Base-by-base conservation (phyloP, 345 rosid species). In the Lepidium aucheri region DNA sequence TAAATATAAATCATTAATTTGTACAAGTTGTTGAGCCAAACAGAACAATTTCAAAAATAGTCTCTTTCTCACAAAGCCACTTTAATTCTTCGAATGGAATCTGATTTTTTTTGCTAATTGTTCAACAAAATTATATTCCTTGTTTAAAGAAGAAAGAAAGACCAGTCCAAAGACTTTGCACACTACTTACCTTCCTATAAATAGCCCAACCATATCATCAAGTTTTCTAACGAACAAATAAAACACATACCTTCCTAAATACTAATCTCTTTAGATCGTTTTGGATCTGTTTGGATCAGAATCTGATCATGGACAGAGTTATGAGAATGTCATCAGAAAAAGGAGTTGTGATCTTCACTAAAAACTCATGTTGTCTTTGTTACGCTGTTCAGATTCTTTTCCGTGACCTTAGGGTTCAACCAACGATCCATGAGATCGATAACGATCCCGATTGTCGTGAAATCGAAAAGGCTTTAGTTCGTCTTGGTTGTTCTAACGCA, bases 311-410 rank as follows among this genome's bases (percentile, higher is more conserved):
- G 96, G 96, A 86, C 57, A 88, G 80, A 80, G 88, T 88, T 76
- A 77, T 42, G 75, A 77, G 88, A 60, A 81, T 79, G 78, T 80
- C 76, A 3, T 79, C 96, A 0, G 87, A 84, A 72, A 86, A 79
- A 53, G 93, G 92, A 54, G 82, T 89, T 11, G 88, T 86, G 67
- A 82, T 89, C 68, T 86, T 89, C 86, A 84, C 85, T 67, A 86
- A 86, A 79, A 79, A 81, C 80, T 84, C 96, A 2, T 86, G 96
- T 39, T 89, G 96, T 79, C 74, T 89, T 60, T 80, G 90, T 53
- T 83, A 84, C 72, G 86, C 96, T 2, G 87, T 89, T 65, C 83
- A 63, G 60, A 84, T 83, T 60, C 76, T 89, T 57, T 86, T 89
- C 70, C 86, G 79, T 30, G 92, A 86, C 59, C 85, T 89, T 56